Evolutionary conservation across 129 eudicot species (phyloP), one percentile per base, ranked within the genome.

Genomic region (Flaveria brownii): DNA sequence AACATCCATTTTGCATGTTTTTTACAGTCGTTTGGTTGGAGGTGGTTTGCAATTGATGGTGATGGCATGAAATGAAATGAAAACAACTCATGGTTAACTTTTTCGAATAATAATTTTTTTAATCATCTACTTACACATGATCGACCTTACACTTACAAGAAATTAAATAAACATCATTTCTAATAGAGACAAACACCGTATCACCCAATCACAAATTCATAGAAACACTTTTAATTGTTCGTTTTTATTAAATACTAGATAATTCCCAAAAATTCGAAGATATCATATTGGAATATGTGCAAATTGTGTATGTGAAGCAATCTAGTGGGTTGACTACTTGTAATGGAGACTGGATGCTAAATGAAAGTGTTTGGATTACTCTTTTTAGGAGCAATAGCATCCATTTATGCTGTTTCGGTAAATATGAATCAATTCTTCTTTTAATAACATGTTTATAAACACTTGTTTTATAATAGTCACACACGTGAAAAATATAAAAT

Each of bases 271-370:
- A 61, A 26, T 7, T 30, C 11, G 22, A 30, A 15, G 2, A 30
- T 28, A 63, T 63, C 13, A 14, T 1, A 15, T 33, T 52, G 51
- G 81, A 77, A 77, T 77, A 77, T 77, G 70, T 77, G 56, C 81
- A 15, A 69, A 41, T 55, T 56, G 59, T 77, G 75, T 41, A 41
- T n/a, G 23, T 62, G 33, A 77, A 68, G 81, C 81, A 68, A 68
- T 68, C 50, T 77, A 77, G 81, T 77, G 73, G 81, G 13, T 39
- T 45, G n/a, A 52, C 28, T 68, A 57, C n/a, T 67, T 75, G 71
- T 16, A n/a, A n/a, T 25, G 12, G 47, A 68, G 49, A 68, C 42
- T 68, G 75, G 81, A 77, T 77, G 75, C 75, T 62, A 63, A 46
- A 33, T 25, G 25, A 5, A 68, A 50, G 59, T 77, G 61, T 67